Evolutionary conservation across 192 early-diverging fungal genomes (phyloP).

Genomic region (Irineochytrium annulatum): DNA sequence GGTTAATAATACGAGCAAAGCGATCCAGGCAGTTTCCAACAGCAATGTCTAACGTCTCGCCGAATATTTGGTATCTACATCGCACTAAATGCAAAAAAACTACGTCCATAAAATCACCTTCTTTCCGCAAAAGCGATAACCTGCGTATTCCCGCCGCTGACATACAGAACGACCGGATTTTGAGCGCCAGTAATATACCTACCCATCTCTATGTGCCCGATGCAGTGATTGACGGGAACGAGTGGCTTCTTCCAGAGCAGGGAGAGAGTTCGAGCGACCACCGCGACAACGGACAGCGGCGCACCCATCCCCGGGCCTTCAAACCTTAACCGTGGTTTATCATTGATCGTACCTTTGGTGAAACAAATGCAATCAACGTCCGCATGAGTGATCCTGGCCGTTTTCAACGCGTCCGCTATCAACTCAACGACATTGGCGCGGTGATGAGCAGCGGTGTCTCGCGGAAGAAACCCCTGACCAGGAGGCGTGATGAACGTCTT

Average conservation of each 20-base stretch:
- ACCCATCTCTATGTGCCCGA: conserved; percentile 99
- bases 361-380: conserved; percentile 93
- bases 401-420: conserved; percentile 68
- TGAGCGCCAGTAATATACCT: conserved; percentile 89
- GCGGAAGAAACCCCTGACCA: conserved; percentile 91
- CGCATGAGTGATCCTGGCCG: conserved; percentile 64
- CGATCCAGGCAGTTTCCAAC: conserved; percentile 98
- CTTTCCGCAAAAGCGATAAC: conserved; percentile 96
- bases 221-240: conserved; percentile 96
- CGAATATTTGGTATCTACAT: conserved; percentile 86
- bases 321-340: not conserved
- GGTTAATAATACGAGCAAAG: conserved; percentile 88
- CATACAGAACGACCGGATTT: conserved; percentile 95
- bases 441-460: conserved; percentile 93
- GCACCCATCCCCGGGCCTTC: conserved; percentile 96
- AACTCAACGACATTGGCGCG: conserved; percentile 70
- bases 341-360: conserved; percentile 67
- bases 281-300: conserved; percentile 84
- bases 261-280: conserved; percentile 88
- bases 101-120: conserved; percentile 37
- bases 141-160: conserved; percentile 97
- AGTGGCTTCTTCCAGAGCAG: conserved; percentile 90
- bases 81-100: not conserved
- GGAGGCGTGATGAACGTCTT: conserved; percentile 95
- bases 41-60: conserved; percentile 97